Base-by-base conservation (phyloP, 768 basidiomycete genomes). In the Calocybe gangraenosa region DNA sequence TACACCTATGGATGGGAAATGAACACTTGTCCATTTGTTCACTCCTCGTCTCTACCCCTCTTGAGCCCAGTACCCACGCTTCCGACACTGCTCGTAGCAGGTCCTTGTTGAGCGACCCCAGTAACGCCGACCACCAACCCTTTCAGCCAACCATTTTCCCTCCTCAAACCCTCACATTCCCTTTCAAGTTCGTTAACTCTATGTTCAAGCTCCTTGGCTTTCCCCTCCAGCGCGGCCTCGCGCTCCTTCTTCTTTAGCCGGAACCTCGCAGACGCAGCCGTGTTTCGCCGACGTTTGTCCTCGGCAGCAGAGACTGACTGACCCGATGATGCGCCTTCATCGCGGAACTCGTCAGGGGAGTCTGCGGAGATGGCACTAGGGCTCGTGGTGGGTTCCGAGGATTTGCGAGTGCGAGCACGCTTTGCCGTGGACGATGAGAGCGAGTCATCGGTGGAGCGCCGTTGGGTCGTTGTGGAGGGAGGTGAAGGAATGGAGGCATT, bases 171-270 rank as follows among this genome's bases (percentile, higher is more conserved):
- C 64, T 95, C 92, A 64, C 93, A 93, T 65, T 95, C 92, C 62
- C 87, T 78, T 69, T 96, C 93, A 11, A 96, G 74, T 57, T 88
- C 88, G 44, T 67, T 73, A 11, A 94, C 89, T 42, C 84, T 79
- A 0, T 70, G 69, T 59, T 92, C 87, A 13, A 95, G 74, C 59
- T 94, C 91, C 68, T 91, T 92, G 13, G 87, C 81, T 56, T 81
- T 83, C 34, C 74, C 76, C 66, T 95, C 93, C 17, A 95, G 71
- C 13, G 93, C 92, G 2, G 81, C 84, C 67, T 96, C 93, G 11
- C 93, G 76, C 65, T 94, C 91, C 72, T 96, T 96, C 75, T 96
- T 96, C 77, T 95, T 96, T 58, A 92, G 65, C 48, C 92, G 78
- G 75, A 96, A 96, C 7, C 92, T 87, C 23, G 92, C 92, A 42